Percentiles rank a stretch among this genome's conserved stretches.
Evolutionary conservation across 169 alveolate genomes (phyloP).

Genomic region (Cryptosporidium parvum): DNA sequence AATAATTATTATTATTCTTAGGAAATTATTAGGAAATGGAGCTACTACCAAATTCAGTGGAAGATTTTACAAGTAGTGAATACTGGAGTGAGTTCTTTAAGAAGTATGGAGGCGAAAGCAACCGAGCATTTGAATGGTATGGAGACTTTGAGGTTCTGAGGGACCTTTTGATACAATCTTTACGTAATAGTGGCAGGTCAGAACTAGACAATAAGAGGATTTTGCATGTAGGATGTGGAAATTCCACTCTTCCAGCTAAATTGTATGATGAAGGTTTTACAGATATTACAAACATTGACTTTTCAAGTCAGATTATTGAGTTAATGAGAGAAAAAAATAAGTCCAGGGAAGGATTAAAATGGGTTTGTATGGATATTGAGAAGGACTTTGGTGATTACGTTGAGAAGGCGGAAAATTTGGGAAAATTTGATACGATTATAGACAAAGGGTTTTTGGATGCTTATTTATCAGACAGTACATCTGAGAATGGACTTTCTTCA

Average conservation of each 20-base stretch:
- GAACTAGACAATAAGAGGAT: constrained; percentile 75
- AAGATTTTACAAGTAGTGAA: constrained; percentile 46
- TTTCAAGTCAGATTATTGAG: constrained; percentile 84
- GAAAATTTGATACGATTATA: constrained; percentile 44
- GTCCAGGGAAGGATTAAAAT: constrained; percentile 73
- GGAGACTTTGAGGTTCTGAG: constrained; percentile 49
- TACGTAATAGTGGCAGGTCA: constrained; percentile 5
- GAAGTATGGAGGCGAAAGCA: not conserved
- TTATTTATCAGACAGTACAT: constrained; percentile 8
- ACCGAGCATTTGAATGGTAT: constrained; percentile 57
- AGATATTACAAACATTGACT: constrained; percentile 87
- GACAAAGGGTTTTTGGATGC: constrained; percentile 76
- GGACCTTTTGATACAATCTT: constrained; percentile 1
- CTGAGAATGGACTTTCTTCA: not conserved
- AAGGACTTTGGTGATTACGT: constrained; percentile 45
- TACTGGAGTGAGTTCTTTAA: constrained; percentile 47
- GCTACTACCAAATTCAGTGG: constrained; percentile 38
- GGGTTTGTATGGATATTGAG: constrained; percentile 64
- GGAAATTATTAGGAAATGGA: constrained; percentile 30
- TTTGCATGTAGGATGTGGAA: constrained; percentile 90
- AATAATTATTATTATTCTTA: not conserved
- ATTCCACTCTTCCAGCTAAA: constrained; percentile 86
- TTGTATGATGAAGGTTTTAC: constrained; percentile 87
- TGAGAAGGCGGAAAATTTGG: constrained; percentile 18
- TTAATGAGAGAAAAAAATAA: constrained; percentile 84